phyloP scores from a whole-genome alignment of 345 rosid genomes.

The Lepidium aucheri region DNA sequence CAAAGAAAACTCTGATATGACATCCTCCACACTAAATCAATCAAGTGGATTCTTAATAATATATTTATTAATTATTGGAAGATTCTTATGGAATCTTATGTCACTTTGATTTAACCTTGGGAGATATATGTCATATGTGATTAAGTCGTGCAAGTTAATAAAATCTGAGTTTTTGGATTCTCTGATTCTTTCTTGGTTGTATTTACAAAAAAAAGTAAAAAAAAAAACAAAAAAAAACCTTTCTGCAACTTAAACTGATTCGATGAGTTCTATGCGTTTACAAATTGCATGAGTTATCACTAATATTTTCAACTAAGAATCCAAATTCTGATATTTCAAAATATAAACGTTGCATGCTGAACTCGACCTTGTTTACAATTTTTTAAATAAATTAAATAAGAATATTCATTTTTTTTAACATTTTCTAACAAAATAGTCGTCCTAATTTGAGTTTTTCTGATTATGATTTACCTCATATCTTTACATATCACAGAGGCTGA shows the following conservation, averaged over 20 bases:
- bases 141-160: constrained; percentile 21
- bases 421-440: too few species aligned
- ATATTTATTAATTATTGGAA: background rate
- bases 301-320: background rate
- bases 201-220: background rate
- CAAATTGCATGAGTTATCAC: background rate
- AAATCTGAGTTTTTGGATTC: background rate
- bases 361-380: background rate
- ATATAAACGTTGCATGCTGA: background rate
- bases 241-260: background rate
- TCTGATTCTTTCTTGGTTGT: constrained; percentile 16
- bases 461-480: too few species aligned
- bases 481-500: too few species aligned
- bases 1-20: background rate
- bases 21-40: background rate
- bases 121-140: constrained; percentile 14
- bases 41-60: constrained; percentile 4
- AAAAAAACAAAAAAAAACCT: background rate
- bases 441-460: too few species aligned
- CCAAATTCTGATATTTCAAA: background rate
- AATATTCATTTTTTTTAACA: too few species aligned
- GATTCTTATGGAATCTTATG: constrained; percentile 16
- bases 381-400: too few species aligned
- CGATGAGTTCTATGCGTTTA: background rate
- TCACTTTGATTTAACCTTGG: constrained; percentile 10